Base-by-base conservation (phyloP, 129 eudicot species). In the Sambucus nigra region DNA sequence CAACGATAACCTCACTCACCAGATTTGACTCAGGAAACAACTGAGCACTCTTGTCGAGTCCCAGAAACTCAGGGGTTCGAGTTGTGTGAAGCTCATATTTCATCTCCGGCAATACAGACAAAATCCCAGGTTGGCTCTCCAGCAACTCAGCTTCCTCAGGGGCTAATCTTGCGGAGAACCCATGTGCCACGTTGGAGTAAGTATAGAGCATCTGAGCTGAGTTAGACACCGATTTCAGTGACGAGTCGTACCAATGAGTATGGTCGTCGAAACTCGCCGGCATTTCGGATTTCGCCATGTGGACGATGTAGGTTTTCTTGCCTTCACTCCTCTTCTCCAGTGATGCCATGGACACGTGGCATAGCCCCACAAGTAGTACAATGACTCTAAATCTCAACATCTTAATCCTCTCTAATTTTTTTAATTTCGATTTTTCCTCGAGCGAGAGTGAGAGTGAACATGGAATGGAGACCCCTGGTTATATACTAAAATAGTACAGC, bases 1-100 rank as follows among this genome's bases (percentile, higher is more conserved):
- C 97, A 4, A 89, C 65, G 1, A 89, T 27, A 29, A 84, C 94
- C 5, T 81, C 88, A 19, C 81, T 63, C 1, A 58, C 86, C 5
- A 73, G 42, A 29, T 35, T 51, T 0, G 88, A 71, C 49, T 70
- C 68, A 0, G 85, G 88, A 71, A 81, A 81, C 55, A 70, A 39
- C 17, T 73, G 68, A 0, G 63, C 62, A 59, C 58, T 69, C 65
- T 67, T 73, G 22, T 84, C 95, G 13, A 89, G 93, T 0, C 97
- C 95, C 1, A 89, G 78, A 22, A 89, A 89, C 67, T 67, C 49
- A 0, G 97, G 97, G 7, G 97, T 84, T 25, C 97, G 88, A 8
- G 97, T 89, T 0, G 97, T 89, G 57, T 89, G 97, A 5, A 89
- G 80, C 64, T 89, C 81, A 67, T 89, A 89, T 44, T 58, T 65